Evolutionary conservation across 1,284 basidiomycete genomes (phyloP).

Genomic region (Singerocomus rubriflavus): DNA sequence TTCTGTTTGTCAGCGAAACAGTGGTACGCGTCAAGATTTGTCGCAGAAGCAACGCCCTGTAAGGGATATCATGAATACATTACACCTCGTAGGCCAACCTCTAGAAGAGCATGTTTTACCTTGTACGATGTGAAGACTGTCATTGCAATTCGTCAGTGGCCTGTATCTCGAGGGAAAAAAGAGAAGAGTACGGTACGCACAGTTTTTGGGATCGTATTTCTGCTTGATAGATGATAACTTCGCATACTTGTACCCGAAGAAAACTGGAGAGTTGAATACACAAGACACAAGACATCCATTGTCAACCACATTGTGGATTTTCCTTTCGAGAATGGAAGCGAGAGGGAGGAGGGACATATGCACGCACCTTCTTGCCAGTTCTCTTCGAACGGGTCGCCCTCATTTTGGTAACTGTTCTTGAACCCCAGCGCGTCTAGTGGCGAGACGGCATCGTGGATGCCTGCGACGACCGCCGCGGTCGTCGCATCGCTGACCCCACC

Average conservation of each 20-base stretch:
- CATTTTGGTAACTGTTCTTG: conserved; percentile 25
- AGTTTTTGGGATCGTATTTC: conserved; percentile 26
- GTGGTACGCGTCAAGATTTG: conserved; percentile 9
- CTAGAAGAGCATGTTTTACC: conserved; percentile 3
- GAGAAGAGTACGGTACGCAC: conserved; percentile 8
- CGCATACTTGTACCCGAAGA: conserved; percentile 27
- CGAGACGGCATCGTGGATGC: conserved; percentile 8
- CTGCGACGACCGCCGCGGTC: conserved; percentile 1
- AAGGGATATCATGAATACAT: not conserved
- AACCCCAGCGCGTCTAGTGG: conserved; percentile 20
- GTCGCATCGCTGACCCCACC: not conserved
- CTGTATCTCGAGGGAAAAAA: not conserved
- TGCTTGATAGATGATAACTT: conserved; percentile 22
- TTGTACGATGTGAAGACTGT: conserved; percentile 22
- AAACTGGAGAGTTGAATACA: conserved; percentile 7
- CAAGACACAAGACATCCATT: not conserved
- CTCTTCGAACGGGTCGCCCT: conserved; percentile 18
- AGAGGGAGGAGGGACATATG: no score
- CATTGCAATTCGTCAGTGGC: not conserved
- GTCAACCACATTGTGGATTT: not conserved
- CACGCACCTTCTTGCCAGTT: conserved; percentile 22
- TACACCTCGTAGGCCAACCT: not conserved
- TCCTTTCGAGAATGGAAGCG: not conserved
- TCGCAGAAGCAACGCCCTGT: conserved; percentile 17
- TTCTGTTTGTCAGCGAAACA: conserved; percentile 8